Percentiles rank a stretch among this genome's conserved stretches.
phyloP scores from a whole-genome alignment of 257 asterid genomes.

The Solanum tacnaense region DNA sequence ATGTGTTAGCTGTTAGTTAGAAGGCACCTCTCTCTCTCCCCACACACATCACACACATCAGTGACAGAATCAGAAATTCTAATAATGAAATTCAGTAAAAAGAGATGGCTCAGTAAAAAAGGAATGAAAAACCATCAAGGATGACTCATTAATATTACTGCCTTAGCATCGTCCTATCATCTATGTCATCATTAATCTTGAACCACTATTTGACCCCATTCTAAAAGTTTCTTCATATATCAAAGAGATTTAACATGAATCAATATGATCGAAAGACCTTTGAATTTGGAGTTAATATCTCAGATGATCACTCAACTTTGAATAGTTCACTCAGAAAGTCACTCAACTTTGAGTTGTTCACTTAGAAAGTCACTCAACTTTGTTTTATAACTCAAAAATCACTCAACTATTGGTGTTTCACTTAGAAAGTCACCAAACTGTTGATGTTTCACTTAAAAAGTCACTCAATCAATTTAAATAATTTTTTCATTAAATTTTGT shows the following conservation, averaged over 20 bases:
- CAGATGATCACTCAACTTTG: no score
- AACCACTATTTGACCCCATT: background rate
- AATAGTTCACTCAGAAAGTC: no score
- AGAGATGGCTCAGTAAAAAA: background rate
- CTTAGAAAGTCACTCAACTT: no score
- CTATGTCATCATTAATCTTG: background rate
- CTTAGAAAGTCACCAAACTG: no score
- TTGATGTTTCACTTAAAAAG: no score
- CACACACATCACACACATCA: fast-evolving
- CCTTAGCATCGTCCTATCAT: background rate
- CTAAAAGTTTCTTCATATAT: no score
- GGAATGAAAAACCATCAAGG: background rate
- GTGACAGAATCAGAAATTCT: background rate
- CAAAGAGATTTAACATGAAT: background rate
- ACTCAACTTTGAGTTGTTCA: no score
- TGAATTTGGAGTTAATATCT: no score
- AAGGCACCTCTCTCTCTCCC: background rate
- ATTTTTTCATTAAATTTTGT: no score
- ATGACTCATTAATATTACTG: background rate
- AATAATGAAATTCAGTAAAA: background rate
- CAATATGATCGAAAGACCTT: background rate
- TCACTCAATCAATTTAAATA: no score
- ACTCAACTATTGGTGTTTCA: no score
- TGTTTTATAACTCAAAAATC: no score
- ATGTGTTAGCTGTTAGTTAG: background rate